Base-by-base conservation (phyloP, 345 rosid genomes). In the Brassica rapa region DNA sequence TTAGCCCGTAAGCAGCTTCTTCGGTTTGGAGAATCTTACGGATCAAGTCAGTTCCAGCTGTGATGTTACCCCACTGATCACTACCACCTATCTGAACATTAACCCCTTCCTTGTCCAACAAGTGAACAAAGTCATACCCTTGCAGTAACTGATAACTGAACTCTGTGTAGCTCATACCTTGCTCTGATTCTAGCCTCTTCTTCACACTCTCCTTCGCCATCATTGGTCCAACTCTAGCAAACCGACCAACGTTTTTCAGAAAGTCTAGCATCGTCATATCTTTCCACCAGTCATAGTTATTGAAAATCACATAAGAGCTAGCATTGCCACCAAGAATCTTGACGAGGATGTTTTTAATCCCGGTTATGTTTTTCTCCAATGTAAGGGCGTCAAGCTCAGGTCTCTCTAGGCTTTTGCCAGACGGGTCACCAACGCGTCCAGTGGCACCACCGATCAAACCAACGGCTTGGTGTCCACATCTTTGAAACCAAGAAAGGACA, bases 211-310 rank as follows among this genome's bases (percentile, higher is more conserved):
- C 98, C 82, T 95, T 95, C 6, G 88, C 86, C 75, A 89, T 86
- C 99, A 95, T 95, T 3, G 85, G 78, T 51, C 99, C 93, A 46
- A 95, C 90, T 71, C 98, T 86, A 11, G 99, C 98, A 82, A 68
- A 95, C 41, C 87, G 81, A 51, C 98, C 99, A 0, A 95, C 97
- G 56, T 84, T 82, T 81, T 86, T 91, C 63, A 95, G 85, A 77
- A 95, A 92, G 76, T 95, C 97, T 35, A 92, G 86, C 81, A 92
- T 77, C 73, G 60, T 84, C 76, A 92, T 80, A 57, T 91, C 97
- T 85, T 88, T 95, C 99, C 98, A 92, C 98, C 99, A 95, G 56
- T 92, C 97, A 76, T 91, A 92, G 82, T 95, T 95, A 79, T 95
- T 92, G 76, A 92, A 53, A 77, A 91, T 85, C 79, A 70, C 81